Conservation (phyloP, 495 filamentous ascomycete genomes). For the Aspergillus sclerotioniger region DNA sequence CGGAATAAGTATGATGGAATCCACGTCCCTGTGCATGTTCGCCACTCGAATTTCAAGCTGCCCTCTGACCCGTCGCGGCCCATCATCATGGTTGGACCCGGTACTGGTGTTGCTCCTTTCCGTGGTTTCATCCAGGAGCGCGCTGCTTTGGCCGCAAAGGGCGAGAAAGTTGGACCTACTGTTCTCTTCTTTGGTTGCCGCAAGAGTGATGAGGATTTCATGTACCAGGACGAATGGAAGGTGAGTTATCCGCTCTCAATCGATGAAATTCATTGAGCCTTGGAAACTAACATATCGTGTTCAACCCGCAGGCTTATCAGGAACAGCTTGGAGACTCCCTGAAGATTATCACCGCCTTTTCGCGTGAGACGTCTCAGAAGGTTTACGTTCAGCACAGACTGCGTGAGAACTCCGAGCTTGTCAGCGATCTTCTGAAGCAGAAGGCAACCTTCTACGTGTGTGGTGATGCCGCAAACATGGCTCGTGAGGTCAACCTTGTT, state of each 20-base stretch:
- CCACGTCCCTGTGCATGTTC: slow-evolving; percentile 92
- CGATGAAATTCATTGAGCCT: background rate
- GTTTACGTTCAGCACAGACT: slow-evolving; percentile 97
- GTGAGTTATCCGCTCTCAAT: slow-evolving; percentile 51
- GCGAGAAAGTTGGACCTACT: slow-evolving; percentile 83
- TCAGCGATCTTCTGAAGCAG: slow-evolving; percentile 87
- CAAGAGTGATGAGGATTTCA: slow-evolving; percentile 78
- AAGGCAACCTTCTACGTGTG: slow-evolving; percentile 97
- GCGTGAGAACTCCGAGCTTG: slow-evolving; percentile 73
- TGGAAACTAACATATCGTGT: slow-evolving; percentile 3
- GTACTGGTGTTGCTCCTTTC: slow-evolving; percentile 96
- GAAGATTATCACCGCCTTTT: slow-evolving; percentile 88
- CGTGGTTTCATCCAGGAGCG: slow-evolving; percentile 93
- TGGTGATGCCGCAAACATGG: slow-evolving; percentile 98
- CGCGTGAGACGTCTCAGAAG: slow-evolving; percentile 74
- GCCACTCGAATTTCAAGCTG: slow-evolving; percentile 99
- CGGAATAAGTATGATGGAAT: slow-evolving; percentile 97
- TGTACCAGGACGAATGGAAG: slow-evolving; percentile 92
- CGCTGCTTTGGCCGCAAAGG: slow-evolving; percentile 72
- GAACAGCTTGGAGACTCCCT: slow-evolving; percentile 81
- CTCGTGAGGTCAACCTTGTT: slow-evolving; percentile 86
- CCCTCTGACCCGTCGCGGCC: slow-evolving; percentile 93
- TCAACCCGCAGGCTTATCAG: slow-evolving; percentile 65
- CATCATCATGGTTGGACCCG: slow-evolving; percentile 93
- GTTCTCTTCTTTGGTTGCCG: slow-evolving; percentile 95